Evolutionary conservation across 2,329 filamentous ascomycete species (phyloP), one percentile per base, ranked within the genome.

Genomic region (Xylaria sp.): DNA sequence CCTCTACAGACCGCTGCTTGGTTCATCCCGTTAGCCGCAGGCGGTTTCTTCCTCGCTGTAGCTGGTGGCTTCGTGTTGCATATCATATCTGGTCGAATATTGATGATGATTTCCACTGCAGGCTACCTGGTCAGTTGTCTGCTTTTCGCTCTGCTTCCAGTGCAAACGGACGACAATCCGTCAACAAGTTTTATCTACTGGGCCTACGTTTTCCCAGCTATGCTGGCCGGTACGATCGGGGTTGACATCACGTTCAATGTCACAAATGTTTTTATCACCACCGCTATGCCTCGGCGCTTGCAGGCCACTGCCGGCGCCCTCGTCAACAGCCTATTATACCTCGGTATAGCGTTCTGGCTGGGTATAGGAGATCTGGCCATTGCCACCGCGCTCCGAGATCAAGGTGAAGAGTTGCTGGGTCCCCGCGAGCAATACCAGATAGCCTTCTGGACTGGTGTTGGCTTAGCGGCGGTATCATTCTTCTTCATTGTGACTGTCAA

Each of bases 181-280:
- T 73, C 72, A 6, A 69, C 61, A 9, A 79, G 76, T 3, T 80
- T 79, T 10, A 78, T 80, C 44, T 90, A 90, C 79, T 94, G 90
- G 91, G 84, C 87, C 0, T 93, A 85, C 70, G 81, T 91, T 21
- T 92, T 93, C 70, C 88, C 90, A 0, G 78, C 85, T 55, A 90
- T 90, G 87, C 73, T 89, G 3, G 85, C 87, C 64, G 83, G 83
- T 11, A 93, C 90, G 0, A 79, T 93, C 33, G 90, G 88, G 17
- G 87, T 93, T 61, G 91, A 94, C 70, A 86, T 93, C 56, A 87
- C 86, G 6, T 93, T 89, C 76, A 92, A 89, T 70, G 84, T 93
- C 1, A 85, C 87, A 17, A 93, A 90, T 69, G 84, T 93, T 61
- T 93, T 91, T 75, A 90, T 92, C 73, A 92, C 90, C 0, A 92